Evolutionary conservation across 345 rosid genomes (phyloP), one percentile per base, ranked within the genome.

Genomic region (Streptanthus diversifolius): DNA sequence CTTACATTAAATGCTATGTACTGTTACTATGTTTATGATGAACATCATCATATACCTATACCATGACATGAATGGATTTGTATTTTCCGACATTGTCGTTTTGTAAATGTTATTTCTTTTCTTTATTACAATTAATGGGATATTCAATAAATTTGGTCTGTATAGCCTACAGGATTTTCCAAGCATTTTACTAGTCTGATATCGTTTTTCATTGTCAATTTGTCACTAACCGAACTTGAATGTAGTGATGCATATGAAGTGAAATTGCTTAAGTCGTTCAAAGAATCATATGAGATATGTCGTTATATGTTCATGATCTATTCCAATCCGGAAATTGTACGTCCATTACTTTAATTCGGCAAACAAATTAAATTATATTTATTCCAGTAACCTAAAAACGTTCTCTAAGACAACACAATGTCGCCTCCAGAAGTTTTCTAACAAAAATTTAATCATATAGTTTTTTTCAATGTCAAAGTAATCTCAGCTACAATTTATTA

Each of bases 21-120:
- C 67, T 48, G 54, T 70, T 70, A 63, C 60, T 63, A 37, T 54
- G 66, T 76, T 69, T 54, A 5, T 74, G 45, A 52, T 63, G 5
- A 61, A 53, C n/a, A 19, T 19, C 8, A 17, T 30, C 32, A 37
- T 74, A 48, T 52, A 27, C 24, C 2, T 25, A 32, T 47, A 58
- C 37, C 41, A 53, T 35, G 59, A 14, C 75, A 63, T 70, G 75
- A 71, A 69, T 76, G 74, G 35, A 69, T 69, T 18, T 60, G 64
- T 75, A 67, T 56, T 14, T 59, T 75, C 48, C 4, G n/a, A 69
- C 35, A 25, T 54, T 69, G 17, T 70, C 64, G 53, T 76, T 63
- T 70, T 70, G 79, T 76, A 76, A 43, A 76, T 69, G 75, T 63
- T 63, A 7, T 44, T 63, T 44, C 29, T 22, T 35, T 51, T 45